A percentile compares a stretch with the other conserved stretches of the same genome.
phyloP scores from a whole-genome alignment of 176 grass and related monocot genomes.

The Miscanthus lutarioriparius region DNA sequence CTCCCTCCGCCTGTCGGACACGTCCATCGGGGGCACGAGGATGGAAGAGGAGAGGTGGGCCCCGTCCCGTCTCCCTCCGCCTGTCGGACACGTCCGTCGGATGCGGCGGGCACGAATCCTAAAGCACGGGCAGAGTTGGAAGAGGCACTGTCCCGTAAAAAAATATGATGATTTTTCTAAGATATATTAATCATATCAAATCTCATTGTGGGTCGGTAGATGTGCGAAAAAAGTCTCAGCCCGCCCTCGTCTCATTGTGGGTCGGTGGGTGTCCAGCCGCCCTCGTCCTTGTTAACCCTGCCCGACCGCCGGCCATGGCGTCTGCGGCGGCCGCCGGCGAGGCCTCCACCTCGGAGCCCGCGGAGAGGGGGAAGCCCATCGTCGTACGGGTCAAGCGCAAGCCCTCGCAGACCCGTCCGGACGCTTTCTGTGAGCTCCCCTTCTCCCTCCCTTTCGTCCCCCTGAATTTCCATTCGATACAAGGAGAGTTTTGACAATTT shows the following conservation, averaged over 20 bases:
- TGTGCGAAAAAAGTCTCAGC: too few relatives aligned
- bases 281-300: not conserved
- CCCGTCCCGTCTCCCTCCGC: too few relatives aligned
- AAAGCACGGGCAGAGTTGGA: not conserved
- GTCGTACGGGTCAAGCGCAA: constrained; percentile 86
- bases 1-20: too few relatives aligned
- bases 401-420: constrained; percentile 54
- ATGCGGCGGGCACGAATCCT: not conserved
- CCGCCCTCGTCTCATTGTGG: too few relatives aligned
- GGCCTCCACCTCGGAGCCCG: constrained; percentile 19
- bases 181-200: too few relatives aligned
- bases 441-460: not conserved
- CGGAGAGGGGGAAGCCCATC: constrained; percentile 49
- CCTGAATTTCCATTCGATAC: not conserved
- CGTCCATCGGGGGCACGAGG: not conserved
- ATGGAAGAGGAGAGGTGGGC: too few relatives aligned
- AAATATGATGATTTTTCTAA: too few relatives aligned
- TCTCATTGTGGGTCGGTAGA: too few relatives aligned
- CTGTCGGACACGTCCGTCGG: too few relatives aligned
- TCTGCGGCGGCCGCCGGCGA: not conserved
- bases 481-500: not conserved
- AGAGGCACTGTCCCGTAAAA: too few relatives aligned
- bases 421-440: constrained; percentile 67
- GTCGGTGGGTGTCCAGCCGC: not conserved
- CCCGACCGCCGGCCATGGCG: not conserved